Conservation (phyloP, 2,329 filamentous ascomycete species). For the Ceratocystis colombiana region DNA sequence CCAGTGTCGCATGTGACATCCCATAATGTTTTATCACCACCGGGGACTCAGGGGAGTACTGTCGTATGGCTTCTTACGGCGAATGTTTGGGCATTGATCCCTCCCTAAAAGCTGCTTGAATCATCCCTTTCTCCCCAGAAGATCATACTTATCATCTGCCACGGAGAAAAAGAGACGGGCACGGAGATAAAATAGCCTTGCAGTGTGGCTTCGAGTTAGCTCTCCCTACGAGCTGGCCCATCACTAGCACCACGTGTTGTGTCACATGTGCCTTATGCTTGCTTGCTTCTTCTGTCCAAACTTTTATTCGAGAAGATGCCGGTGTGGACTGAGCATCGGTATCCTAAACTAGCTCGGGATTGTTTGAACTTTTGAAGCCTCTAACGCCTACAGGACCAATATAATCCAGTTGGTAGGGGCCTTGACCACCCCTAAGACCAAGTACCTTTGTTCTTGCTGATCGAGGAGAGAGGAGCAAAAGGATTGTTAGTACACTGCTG, state of each 20-base stretch:
- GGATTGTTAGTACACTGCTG: background rate
- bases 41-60: background rate
- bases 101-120: too few species aligned
- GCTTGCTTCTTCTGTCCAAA: background rate
- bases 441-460: background rate
- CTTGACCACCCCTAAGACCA: background rate
- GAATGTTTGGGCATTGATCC: too few species aligned
- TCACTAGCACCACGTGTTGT: background rate
- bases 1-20: background rate
- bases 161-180: background rate
- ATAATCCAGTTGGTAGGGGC: background rate
- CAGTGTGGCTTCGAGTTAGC: background rate
- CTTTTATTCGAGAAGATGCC: background rate
- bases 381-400: background rate
- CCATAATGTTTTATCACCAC: background rate
- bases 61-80: background rate
- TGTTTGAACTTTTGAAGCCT: constrained; percentile 15
- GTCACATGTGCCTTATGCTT: background rate
- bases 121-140: background rate
- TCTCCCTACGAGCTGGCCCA: background rate
- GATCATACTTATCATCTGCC: background rate
- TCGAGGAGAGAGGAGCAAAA: background rate
- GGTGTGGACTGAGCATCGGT: background rate
- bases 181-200: background rate
- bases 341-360: background rate